phyloP scores from a whole-genome alignment of 108 stramenopile species.

The Nitzschia sp. region DNA sequence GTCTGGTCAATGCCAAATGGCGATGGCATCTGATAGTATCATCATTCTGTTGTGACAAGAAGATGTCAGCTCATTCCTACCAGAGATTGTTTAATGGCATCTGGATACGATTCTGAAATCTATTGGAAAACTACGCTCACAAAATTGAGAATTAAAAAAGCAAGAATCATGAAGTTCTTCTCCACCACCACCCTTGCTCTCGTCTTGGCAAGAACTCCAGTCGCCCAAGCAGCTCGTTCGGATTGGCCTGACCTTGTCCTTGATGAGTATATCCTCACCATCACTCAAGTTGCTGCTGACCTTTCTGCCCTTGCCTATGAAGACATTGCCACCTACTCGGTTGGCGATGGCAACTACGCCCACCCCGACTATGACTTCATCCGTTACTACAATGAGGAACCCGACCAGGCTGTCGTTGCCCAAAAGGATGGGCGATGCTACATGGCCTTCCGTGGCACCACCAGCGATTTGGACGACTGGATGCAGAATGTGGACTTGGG shows the following conservation, averaged over 20 bases:
- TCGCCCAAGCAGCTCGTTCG: background rate
- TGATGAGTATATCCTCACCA: background rate
- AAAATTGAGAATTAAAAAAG: too few species aligned
- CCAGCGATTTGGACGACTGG: background rate
- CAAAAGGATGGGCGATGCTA: conserved; percentile 15
- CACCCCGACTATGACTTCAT: conserved; percentile 10
- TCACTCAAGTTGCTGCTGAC: conserved; percentile 2
- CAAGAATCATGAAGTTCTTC: too few species aligned
- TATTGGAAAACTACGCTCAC: too few species aligned
- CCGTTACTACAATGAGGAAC: conserved; percentile 5
- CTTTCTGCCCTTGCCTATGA: conserved; percentile 9
- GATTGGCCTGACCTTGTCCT: conserved; percentile 5
- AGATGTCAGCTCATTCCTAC: too few species aligned
- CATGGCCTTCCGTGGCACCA: conserved; percentile 9
- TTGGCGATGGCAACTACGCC: background rate
- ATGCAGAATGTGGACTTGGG: conserved; percentile 6
- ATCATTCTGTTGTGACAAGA: too few species aligned
- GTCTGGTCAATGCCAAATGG: too few species aligned
- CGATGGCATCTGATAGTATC: too few species aligned
- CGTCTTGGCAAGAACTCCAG: too few species aligned
- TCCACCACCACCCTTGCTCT: too few species aligned
- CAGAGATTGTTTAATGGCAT: too few species aligned
- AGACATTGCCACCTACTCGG: background rate
- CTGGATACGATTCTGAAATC: too few species aligned
- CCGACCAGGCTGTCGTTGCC: conserved; percentile 9